Conservation (phyloP, 73 alveolate genomes). For the Symbiodinium pilosum region DNA sequence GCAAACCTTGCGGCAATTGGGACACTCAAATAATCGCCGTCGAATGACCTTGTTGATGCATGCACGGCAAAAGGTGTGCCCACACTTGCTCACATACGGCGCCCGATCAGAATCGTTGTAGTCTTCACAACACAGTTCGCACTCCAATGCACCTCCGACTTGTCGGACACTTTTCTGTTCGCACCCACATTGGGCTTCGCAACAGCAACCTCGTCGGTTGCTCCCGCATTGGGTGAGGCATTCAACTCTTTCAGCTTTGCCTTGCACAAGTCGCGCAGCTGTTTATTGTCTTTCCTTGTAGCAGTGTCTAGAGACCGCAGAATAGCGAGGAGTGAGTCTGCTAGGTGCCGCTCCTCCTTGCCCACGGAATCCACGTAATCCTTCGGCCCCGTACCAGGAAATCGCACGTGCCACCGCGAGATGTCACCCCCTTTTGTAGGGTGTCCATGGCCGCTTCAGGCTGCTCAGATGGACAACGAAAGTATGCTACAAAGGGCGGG, state of each 20-base stretch:
- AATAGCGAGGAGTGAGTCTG: not conserved
- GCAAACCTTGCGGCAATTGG: not conserved
- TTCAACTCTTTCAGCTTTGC: not conserved
- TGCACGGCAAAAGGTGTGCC: not conserved
- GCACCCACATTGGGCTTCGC: not conserved
- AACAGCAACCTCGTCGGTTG: not conserved
- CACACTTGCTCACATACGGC: not conserved
- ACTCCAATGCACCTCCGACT: not conserved
- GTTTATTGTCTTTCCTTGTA: not conserved
- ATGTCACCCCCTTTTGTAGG: no score
- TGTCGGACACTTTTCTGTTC: not conserved
- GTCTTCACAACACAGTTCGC: not conserved
- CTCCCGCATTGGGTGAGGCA: not conserved
- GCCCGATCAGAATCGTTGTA: not conserved
- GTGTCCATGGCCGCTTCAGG: no score
- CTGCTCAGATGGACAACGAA: no score
- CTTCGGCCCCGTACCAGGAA: not conserved
- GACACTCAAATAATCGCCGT: not conserved
- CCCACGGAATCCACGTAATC: not conserved
- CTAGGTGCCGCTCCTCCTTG: not conserved
- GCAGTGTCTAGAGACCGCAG: not conserved
- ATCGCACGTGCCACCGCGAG: not conserved
- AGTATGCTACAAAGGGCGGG: no score
- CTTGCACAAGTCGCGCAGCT: not conserved
- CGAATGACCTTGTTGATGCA: not conserved